Evolutionary conservation across 2,329 filamentous ascomycete genomes (phyloP).

Genomic region (Pseudogymnoascus sp.): DNA sequence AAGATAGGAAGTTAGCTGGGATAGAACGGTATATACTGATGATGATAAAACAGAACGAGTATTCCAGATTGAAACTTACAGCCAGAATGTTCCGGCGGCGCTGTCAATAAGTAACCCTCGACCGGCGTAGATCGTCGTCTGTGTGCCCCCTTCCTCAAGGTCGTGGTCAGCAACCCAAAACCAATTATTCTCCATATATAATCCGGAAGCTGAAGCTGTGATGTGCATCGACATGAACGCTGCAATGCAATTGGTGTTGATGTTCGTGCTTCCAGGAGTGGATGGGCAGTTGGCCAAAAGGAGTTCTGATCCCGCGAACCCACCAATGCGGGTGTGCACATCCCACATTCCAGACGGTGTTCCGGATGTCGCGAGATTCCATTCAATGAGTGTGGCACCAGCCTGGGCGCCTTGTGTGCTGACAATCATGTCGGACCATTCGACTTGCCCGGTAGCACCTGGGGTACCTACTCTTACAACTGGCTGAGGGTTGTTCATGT

Average conservation of each 20-base stretch:
- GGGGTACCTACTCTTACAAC: conserved; percentile 46
- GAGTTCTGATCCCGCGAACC: conserved; percentile 44
- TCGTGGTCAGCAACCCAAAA: conserved; percentile 43
- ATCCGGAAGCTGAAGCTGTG: conserved; percentile 35
- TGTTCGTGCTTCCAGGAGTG: conserved; percentile 39
- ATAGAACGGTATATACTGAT: no score
- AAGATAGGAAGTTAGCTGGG: conserved; percentile 58
- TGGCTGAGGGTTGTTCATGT: conserved; percentile 39
- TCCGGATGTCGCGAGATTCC: conserved; percentile 49
- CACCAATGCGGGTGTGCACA: conserved; percentile 34
- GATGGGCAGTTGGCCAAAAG: conserved; percentile 47
- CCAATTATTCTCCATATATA: conserved; percentile 45
- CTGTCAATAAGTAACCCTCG: conserved; percentile 44
- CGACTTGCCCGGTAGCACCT: conserved; percentile 52
- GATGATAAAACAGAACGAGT: no score
- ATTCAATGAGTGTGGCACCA: conserved; percentile 60
- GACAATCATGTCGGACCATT: conserved; percentile 59
- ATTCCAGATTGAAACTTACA: conserved; percentile 27
- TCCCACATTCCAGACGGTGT: conserved; percentile 56
- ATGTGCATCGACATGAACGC: conserved; percentile 33
- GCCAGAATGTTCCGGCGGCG: conserved; percentile 43
- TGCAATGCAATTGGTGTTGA: conserved; percentile 31
- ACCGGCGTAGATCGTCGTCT: conserved; percentile 47
- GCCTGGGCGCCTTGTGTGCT: conserved; percentile 52
- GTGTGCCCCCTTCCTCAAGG: conserved; percentile 40